These are phyloP conservation scores for Kluyveromyces dobzhanskii DNA, from an alignment of 805 yeast genomes.

Conservation along the genomic window DNA sequence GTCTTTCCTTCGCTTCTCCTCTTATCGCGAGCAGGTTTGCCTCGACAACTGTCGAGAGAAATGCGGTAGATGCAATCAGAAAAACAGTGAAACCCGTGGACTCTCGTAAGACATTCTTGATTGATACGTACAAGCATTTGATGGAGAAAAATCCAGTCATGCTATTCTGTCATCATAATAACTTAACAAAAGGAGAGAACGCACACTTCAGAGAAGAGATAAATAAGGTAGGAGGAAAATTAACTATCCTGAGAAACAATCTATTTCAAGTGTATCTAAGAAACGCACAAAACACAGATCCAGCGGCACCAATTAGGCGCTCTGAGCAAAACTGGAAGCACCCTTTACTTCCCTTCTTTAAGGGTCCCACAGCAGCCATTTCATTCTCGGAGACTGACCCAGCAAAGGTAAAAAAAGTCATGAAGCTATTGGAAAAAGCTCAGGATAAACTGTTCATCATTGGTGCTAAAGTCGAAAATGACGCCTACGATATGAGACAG, in stretches of 20 bases:
- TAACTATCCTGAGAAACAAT: constrained; percentile 60
- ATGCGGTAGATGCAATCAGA: constrained; percentile 23
- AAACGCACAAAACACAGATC: constrained; percentile 62
- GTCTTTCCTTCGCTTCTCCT: not conserved
- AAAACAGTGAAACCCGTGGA: constrained; percentile 52
- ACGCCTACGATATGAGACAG: constrained; percentile 42
- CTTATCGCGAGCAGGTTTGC: not conserved
- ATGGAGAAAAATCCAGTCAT: constrained; percentile 62
- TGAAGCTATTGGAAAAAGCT: constrained; percentile 52
- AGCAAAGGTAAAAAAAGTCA: constrained; percentile 47
- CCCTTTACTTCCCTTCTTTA: constrained; percentile 61
- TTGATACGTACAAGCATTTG: constrained; percentile 70
- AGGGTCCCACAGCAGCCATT: constrained; percentile 83
- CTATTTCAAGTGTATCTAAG: constrained; percentile 71
- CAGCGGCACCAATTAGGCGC: constrained; percentile 50
- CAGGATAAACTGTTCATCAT: constrained; percentile 70
- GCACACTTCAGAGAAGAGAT: constrained; percentile 54
- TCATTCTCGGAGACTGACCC: constrained; percentile 66
- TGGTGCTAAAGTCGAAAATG: constrained; percentile 75
- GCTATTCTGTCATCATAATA: constrained; percentile 78
- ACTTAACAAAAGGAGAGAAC: constrained; percentile 63
- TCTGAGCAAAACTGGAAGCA: constrained; percentile 40
- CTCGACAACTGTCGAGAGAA: not conserved
- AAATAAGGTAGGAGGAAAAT: constrained; percentile 53
- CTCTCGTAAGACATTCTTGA: constrained; percentile 78